A percentile compares a stretch with the other conserved stretches of the same genome.
phyloP scores from a whole-genome alignment of 768 basidiomycete genomes.

The Rhodotorula taiwanensis region DNA sequence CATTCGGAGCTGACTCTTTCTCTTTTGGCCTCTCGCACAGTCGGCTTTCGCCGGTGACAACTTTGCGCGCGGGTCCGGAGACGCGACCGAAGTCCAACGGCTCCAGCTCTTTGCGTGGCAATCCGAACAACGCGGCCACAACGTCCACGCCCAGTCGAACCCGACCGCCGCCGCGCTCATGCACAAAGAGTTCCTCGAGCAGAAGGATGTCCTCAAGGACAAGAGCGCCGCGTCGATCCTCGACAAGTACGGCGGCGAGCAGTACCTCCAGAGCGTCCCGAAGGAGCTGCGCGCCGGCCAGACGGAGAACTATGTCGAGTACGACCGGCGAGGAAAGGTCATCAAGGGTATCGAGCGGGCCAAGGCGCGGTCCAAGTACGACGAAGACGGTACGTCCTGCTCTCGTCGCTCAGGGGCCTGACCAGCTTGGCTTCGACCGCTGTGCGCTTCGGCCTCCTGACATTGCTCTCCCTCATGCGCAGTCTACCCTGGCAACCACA shows the following conservation, averaged over 20 bases:
- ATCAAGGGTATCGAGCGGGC: slow-evolving; percentile 85
- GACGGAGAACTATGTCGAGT: slow-evolving; percentile 96
- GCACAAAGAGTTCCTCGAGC: slow-evolving; percentile 81
- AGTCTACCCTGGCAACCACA: slow-evolving; percentile 92
- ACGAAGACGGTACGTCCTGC: slow-evolving; percentile 80
- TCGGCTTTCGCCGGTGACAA: slow-evolving; percentile 93
- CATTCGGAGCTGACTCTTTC: background rate
- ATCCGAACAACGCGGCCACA: slow-evolving; percentile 82
- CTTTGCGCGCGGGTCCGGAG: slow-evolving; percentile 83
- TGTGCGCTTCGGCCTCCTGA: too few relatives aligned
- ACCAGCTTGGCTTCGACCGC: slow-evolving; percentile 31
- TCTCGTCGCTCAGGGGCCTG: too few relatives aligned
- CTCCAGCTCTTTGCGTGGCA: slow-evolving; percentile 98
- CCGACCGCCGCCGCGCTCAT: slow-evolving; percentile 91
- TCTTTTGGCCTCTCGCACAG: slow-evolving; percentile 46
- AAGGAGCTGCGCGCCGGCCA: slow-evolving; percentile 89
- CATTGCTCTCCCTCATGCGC: background rate
- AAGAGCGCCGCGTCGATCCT: slow-evolving; percentile 81
- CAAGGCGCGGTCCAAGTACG: slow-evolving; percentile 83
- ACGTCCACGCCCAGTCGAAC: slow-evolving; percentile 90
- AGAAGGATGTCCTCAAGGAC: slow-evolving; percentile 86
- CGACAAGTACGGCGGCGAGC: slow-evolving; percentile 85
- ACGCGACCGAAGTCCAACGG: slow-evolving; percentile 82
- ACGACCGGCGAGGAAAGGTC: slow-evolving; percentile 81
- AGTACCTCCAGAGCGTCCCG: slow-evolving; percentile 82